Evolutionary conservation across 106 monocot species (phyloP).

Genomic region (Acorus calamus): DNA sequence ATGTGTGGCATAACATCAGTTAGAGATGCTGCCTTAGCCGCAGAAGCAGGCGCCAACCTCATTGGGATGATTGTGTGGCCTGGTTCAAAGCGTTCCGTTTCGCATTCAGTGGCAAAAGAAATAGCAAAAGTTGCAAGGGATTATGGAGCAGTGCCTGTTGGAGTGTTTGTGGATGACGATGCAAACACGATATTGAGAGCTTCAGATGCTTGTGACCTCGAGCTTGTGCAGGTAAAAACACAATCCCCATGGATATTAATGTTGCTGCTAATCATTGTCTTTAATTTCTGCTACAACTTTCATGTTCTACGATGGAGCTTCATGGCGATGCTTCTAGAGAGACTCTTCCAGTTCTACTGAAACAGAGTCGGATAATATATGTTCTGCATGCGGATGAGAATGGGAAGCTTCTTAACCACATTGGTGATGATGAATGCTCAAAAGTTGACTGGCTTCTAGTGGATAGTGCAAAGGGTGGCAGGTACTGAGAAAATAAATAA

Average conservation of each 20-base stretch:
- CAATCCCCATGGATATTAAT: background rate
- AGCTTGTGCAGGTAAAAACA: constrained; percentile 51
- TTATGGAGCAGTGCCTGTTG: constrained; percentile 67
- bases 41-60: constrained; percentile 55
- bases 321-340: constrained; percentile 78
- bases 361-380: constrained; percentile 51
- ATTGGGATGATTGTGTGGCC: constrained; percentile 96
- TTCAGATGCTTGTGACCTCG: constrained; percentile 35
- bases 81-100: constrained; percentile 73
- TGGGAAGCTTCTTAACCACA: constrained; percentile 63
- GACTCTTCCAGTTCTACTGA: constrained; percentile 24
- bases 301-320: constrained; percentile 40
- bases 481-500: no score
- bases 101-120: constrained; percentile 53
- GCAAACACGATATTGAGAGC: constrained; percentile 41
- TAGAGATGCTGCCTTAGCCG: constrained; percentile 68
- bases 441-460: constrained; percentile 74
- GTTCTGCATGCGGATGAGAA: constrained; percentile 72
- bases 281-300: background rate
- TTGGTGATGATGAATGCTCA: constrained; percentile 28
- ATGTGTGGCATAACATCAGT: constrained; percentile 92
- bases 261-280: background rate
- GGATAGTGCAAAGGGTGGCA: constrained; percentile 86
- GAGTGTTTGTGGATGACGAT: constrained; percentile 90
- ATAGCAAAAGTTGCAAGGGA: constrained; percentile 65